Evolutionary conservation across 345 rosid species (phyloP).

Genomic region (Balakata baccata): DNA sequence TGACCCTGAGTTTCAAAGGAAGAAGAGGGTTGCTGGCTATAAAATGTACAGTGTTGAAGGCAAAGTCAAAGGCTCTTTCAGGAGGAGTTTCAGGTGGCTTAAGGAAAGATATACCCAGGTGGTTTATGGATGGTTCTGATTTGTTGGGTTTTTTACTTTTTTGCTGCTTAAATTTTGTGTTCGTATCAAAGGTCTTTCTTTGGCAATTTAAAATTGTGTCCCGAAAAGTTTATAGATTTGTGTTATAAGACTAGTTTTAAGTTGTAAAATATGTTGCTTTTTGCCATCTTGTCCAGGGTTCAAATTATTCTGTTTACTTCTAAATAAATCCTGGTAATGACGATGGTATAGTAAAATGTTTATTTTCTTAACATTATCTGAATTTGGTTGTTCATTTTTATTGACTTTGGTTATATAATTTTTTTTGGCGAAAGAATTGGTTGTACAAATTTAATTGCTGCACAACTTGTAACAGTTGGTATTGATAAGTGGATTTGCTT

Average conservation of each 20-base stretch:
- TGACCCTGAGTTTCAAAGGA: slow-evolving; percentile 90
- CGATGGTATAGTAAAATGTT: slow-evolving; percentile 3
- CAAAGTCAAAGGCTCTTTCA: slow-evolving; percentile 79
- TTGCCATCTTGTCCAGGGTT: slow-evolving; percentile 10
- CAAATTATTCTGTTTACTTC: slow-evolving; percentile 2
- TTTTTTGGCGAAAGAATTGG: no score
- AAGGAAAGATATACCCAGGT: slow-evolving; percentile 68
- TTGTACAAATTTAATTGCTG: neutral
- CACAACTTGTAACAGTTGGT: neutral
- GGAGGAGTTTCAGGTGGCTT: slow-evolving; percentile 88
- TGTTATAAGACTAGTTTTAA: slow-evolving; percentile 5
- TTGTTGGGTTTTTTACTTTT: neutral
- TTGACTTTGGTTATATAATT: neutral
- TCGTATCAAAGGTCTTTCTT: slow-evolving; percentile 16
- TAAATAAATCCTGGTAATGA: neutral
- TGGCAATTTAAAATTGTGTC: slow-evolving; percentile 11
- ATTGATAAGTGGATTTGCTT: no score
- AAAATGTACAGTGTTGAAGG: slow-evolving; percentile 85
- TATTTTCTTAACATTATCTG: neutral
- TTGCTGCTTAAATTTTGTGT: neutral
- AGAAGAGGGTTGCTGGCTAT: slow-evolving; percentile 90
- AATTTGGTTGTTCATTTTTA: neutral
- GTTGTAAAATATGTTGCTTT: slow-evolving; percentile 6
- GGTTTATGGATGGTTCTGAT: slow-evolving; percentile 84
- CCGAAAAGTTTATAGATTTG: slow-evolving; percentile 1